Conservation (phyloP, 345 rosid species). For the Salix exigua region DNA sequence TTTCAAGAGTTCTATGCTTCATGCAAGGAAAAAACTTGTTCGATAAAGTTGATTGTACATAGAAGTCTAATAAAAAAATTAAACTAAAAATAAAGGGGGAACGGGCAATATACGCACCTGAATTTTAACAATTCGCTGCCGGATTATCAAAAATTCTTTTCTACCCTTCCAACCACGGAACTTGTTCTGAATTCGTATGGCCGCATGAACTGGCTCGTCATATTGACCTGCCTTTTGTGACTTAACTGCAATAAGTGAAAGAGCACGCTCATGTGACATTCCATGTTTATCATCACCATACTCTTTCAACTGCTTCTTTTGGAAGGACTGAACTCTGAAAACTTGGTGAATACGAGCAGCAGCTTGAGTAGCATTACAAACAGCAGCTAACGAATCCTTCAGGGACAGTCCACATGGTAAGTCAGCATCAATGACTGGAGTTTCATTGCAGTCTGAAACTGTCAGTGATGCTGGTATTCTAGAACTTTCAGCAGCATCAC, state of each 20-base stretch:
- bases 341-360: constrained; percentile 87
- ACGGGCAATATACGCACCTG: constrained; percentile 47
- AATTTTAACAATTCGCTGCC: constrained; percentile 76
- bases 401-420: constrained; percentile 40
- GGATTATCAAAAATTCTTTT: constrained; percentile 65
- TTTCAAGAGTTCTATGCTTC: constrained; percentile 6
- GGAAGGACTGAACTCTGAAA: constrained; percentile 90
- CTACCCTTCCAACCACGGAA: constrained; percentile 88
- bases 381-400: constrained; percentile 77
- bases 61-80: neutral
- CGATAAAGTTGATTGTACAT: neutral
- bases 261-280: constrained; percentile 64
- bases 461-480: constrained; percentile 35
- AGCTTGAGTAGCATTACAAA: constrained; percentile 80
- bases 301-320: constrained; percentile 67
- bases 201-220: constrained; percentile 66
- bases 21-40: neutral
- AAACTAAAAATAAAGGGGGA: neutral
- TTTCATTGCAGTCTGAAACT: constrained; percentile 33
- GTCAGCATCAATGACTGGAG: constrained; percentile 33
- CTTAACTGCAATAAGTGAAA: constrained; percentile 62
- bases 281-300: constrained; percentile 47
- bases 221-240: constrained; percentile 45
- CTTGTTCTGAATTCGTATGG: constrained; percentile 77
- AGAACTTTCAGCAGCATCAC: constrained; percentile 18